A percentile compares a stretch with the other conserved stretches of the same genome.
Conservation (phyloP, 768 basidiomycete genomes). For the Pulveroboletus ravenelii region DNA sequence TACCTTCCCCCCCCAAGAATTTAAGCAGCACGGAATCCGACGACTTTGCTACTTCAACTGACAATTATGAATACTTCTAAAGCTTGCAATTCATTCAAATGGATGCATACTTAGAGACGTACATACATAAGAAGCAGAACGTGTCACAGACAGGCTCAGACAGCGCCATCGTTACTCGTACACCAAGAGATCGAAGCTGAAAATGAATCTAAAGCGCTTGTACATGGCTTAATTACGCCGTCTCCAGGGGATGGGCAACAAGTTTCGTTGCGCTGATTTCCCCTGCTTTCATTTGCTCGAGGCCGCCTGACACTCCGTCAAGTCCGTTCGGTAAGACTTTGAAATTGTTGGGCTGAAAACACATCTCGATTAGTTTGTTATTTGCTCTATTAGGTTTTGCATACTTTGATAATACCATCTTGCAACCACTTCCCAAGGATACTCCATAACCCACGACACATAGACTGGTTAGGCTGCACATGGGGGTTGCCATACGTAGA, state of each 20-base stretch:
- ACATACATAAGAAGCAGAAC: not conserved
- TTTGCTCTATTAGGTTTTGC: not conserved
- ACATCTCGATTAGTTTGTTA: not conserved
- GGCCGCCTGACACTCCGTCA: slow-evolving; percentile 32
- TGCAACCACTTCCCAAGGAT: slow-evolving; percentile 24
- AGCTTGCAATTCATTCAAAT: not conserved
- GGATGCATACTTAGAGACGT: slow-evolving; percentile 3
- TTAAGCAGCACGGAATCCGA: not conserved
- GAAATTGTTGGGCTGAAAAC: slow-evolving; percentile 34
- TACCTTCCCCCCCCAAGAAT: not conserved
- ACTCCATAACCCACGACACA: slow-evolving; percentile 19
- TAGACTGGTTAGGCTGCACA: slow-evolving; percentile 9
- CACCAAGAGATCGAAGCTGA: slow-evolving; percentile 1
- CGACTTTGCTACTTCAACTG: not conserved
- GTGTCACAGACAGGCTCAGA: slow-evolving; percentile 1
- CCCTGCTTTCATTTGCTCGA: slow-evolving; percentile 33
- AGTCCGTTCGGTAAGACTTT: slow-evolving; percentile 42
- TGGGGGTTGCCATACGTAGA: slow-evolving; percentile 26
- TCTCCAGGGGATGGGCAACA: slow-evolving; percentile 39
- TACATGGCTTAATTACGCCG: slow-evolving; percentile 12
- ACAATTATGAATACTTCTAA: not conserved
- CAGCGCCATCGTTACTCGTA: slow-evolving; percentile 14
- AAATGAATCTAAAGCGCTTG: not conserved
- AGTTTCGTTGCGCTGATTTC: slow-evolving; percentile 43
- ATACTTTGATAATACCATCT: slow-evolving; percentile 25